phyloP scores from a whole-genome alignment of 768 basidiomycete genomes.

The Russula earlei region DNA sequence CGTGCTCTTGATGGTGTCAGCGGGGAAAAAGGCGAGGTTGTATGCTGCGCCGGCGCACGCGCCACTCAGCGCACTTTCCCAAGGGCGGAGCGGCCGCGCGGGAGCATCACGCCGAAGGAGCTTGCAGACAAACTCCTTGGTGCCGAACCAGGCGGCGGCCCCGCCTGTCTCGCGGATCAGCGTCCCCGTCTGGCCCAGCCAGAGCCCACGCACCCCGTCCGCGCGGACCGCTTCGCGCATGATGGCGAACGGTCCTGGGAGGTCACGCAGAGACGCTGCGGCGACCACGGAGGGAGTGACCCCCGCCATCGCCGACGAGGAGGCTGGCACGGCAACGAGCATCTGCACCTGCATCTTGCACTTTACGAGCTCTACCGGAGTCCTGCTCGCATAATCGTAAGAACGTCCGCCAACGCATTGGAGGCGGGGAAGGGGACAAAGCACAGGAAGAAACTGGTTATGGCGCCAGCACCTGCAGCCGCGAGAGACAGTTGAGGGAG shows the following conservation, averaged over 20 bases:
- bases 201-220: constrained; percentile 77
- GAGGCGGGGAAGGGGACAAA: constrained; percentile 21
- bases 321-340: constrained; percentile 36
- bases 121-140: constrained; percentile 69
- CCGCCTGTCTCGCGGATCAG: constrained; percentile 91
- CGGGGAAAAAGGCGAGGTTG: constrained; percentile 87
- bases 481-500: constrained; percentile 68
- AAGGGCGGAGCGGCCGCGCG: constrained; percentile 33
- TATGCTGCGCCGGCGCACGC: constrained; percentile 80
- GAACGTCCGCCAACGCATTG: neutral
- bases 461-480: constrained; percentile 78
- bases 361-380: constrained; percentile 91
- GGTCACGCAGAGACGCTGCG: constrained; percentile 22
- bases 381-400: constrained; percentile 35
- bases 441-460: constrained; percentile 81
- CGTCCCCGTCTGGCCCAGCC: constrained; percentile 93
- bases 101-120: constrained; percentile 41
- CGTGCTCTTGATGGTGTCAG: constrained; percentile 88
- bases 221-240: constrained; percentile 51
- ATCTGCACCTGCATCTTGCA: constrained; percentile 98
- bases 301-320: constrained; percentile 34
- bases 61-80: constrained; percentile 81
- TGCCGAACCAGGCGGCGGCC: constrained; percentile 81
- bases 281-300: constrained; percentile 17
- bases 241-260: constrained; percentile 70